Evolutionary conservation across 495 filamentous ascomycete genomes (phyloP).

Genomic region (Neurospora sp.): DNA sequence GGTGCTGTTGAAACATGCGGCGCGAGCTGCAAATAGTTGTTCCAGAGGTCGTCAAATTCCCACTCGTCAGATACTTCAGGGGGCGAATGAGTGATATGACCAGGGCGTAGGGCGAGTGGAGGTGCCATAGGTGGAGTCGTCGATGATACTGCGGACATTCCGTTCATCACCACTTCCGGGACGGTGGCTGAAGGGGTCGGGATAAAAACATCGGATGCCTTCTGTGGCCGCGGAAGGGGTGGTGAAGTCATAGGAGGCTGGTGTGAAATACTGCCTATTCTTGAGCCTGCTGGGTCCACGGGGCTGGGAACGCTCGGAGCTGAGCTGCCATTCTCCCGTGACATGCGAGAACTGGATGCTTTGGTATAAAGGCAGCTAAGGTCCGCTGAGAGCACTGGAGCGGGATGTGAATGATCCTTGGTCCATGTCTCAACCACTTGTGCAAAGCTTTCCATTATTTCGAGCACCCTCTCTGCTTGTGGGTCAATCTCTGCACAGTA

Average conservation of each 20-base stretch:
- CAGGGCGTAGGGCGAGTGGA: slow-evolving; percentile 2
- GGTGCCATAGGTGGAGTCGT: neutral
- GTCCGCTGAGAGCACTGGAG: slow-evolving; percentile 30
- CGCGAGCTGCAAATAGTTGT: slow-evolving; percentile 28
- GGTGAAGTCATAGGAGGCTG: slow-evolving; percentile 13
- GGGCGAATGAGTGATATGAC: slow-evolving; percentile 10
- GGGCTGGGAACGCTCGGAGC: neutral
- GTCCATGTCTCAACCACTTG: slow-evolving; percentile 39
- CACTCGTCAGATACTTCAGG: slow-evolving; percentile 36
- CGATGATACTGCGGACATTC: slow-evolving; percentile 6
- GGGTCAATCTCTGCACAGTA: slow-evolving; percentile 55
- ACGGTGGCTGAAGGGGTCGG: slow-evolving; percentile 1
- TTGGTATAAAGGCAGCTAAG: slow-evolving; percentile 22
- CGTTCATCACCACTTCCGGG: slow-evolving; percentile 12
- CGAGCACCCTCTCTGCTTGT: slow-evolving; percentile 53
- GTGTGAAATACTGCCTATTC: slow-evolving; percentile 4
- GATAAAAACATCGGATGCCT: slow-evolving; percentile 11
- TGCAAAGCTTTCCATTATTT: slow-evolving; percentile 54
- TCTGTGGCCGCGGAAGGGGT: slow-evolving; percentile 6
- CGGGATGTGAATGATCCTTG: slow-evolving; percentile 28
- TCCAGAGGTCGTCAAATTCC: slow-evolving; percentile 49
- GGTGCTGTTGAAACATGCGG: slow-evolving; percentile 10
- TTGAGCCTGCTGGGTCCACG: neutral
- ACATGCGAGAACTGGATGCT: slow-evolving; percentile 1
- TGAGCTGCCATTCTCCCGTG: slow-evolving; percentile 2